phyloP scores from a whole-genome alignment of 306 rosid species.

The Betula pendula region DNA sequence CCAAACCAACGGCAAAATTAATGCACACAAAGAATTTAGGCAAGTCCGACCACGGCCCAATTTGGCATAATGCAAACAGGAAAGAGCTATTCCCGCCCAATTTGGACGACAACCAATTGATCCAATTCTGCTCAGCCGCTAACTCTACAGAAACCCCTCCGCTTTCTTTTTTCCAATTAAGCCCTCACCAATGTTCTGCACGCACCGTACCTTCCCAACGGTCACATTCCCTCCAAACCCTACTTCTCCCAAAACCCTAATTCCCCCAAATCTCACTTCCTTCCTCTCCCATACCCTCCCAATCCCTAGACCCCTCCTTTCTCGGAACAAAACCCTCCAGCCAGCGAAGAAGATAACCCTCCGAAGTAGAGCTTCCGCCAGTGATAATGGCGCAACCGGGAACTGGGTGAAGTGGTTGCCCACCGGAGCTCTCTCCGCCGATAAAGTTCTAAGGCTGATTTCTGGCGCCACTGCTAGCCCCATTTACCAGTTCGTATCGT shows the following conservation, averaged over 20 bases:
- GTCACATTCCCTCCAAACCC: slow-evolving; percentile 27
- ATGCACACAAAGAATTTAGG: too few species aligned
- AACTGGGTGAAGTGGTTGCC: slow-evolving; percentile 75
- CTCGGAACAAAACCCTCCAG: slow-evolving; percentile 24
- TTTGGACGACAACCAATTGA: background rate
- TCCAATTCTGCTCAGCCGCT: background rate
- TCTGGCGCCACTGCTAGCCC: slow-evolving; percentile 94
- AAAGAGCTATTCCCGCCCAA: slow-evolving; percentile 33
- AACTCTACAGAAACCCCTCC: background rate
- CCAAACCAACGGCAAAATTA: too few species aligned
- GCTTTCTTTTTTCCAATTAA: background rate
- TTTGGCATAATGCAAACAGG: too few species aligned
- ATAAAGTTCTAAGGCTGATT: slow-evolving; percentile 70
- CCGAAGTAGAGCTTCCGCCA: slow-evolving; percentile 55
- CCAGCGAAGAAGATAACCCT: slow-evolving; percentile 23
- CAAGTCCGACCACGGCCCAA: too few species aligned
- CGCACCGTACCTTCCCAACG: slow-evolving; percentile 39
- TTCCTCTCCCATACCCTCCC: background rate
- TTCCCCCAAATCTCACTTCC: slow-evolving; percentile 35
- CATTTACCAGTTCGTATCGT: slow-evolving; percentile 79
- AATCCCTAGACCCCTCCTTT: slow-evolving; percentile 8
- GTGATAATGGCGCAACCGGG: slow-evolving; percentile 31
- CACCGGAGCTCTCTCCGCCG: slow-evolving; percentile 64
- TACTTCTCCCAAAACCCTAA: slow-evolving; percentile 17
- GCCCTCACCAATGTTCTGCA: slow-evolving; percentile 54